A percentile compares a stretch with the other conserved stretches of the same genome.
Evolutionary conservation across 2,329 filamentous ascomycete genomes (phyloP).

Genomic region (Tolypocladium tundrense): DNA sequence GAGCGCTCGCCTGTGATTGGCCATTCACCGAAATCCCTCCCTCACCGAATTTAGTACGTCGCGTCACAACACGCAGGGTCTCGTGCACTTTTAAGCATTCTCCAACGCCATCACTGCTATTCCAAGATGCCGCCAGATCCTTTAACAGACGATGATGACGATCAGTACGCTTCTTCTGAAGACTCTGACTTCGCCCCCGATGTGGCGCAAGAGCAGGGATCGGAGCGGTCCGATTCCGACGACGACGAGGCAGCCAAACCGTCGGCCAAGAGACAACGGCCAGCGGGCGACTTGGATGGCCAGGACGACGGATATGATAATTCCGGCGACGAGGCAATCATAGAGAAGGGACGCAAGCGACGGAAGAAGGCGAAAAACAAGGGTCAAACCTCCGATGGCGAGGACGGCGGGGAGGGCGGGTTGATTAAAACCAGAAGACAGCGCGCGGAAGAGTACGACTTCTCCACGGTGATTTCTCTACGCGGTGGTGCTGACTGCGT

Average conservation of each 20-base stretch:
- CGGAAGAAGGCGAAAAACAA: constrained; percentile 33
- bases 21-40: background rate
- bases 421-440: constrained; percentile 65
- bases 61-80: background rate
- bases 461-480: background rate
- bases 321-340: constrained; percentile 63
- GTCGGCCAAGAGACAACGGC: constrained; percentile 13
- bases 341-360: constrained; percentile 49
- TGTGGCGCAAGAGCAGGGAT: constrained; percentile 33
- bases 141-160: constrained; percentile 35
- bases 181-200: constrained; percentile 66
- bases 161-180: constrained; percentile 58
- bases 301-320: constrained; percentile 48
- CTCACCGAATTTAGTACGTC: background rate
- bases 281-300: constrained; percentile 10
- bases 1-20: background rate
- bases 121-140: constrained; percentile 32
- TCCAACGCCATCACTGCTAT: constrained; percentile 24
- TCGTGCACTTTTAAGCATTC: constrained; percentile 17
- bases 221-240: constrained; percentile 42
- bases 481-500: constrained; percentile 4
- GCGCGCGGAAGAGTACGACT: constrained; percentile 49
- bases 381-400: constrained; percentile 31
- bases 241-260: constrained; percentile 22
- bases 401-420: constrained; percentile 48